A percentile compares a stretch with the other conserved stretches of the same genome.
Conservation (phyloP, 345 rosid genomes). For the Salix viminalis region DNA sequence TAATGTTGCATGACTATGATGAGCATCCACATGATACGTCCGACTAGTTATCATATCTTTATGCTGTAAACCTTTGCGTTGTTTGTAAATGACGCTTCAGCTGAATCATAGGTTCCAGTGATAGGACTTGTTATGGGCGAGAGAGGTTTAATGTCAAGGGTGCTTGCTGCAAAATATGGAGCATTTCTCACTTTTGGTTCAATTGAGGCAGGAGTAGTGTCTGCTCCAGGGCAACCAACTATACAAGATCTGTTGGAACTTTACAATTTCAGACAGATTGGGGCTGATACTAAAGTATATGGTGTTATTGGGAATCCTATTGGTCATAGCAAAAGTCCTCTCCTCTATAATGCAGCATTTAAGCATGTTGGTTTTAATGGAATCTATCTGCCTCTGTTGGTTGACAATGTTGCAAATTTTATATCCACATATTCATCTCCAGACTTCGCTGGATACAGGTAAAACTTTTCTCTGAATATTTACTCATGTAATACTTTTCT, state of each 20-base stretch:
- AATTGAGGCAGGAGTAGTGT: conserved; percentile 39
- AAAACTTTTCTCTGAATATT: conserved; percentile 4
- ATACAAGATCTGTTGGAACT: conserved; percentile 44
- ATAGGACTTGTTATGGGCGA: conserved; percentile 61
- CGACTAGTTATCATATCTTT: no score
- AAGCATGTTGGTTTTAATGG: conserved; percentile 48
- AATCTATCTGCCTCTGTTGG: conserved; percentile 52
- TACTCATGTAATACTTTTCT: conserved; percentile 23
- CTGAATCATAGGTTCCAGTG: conserved; percentile 44
- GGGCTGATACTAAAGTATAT: conserved; percentile 52
- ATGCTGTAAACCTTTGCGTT: no score
- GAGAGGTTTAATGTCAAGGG: conserved; percentile 54
- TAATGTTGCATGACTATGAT: neutral
- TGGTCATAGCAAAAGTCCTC: conserved; percentile 67
- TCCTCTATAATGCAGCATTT: conserved; percentile 51
- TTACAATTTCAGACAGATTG: conserved; percentile 50
- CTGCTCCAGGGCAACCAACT: conserved; percentile 63
- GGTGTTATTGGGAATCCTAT: conserved; percentile 67
- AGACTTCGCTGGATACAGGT: conserved; percentile 59
- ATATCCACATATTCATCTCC: conserved; percentile 41
- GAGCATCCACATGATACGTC: no score
- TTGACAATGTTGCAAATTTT: conserved; percentile 45
- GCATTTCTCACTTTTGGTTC: conserved; percentile 61
- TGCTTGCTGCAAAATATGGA: conserved; percentile 55
- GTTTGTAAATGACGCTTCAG: conserved; percentile 5